Percentiles rank a stretch among this genome's conserved stretches.
Evolutionary conservation across 352 stramenopile species (phyloP).

Genomic region (Pythium aquatile): DNA sequence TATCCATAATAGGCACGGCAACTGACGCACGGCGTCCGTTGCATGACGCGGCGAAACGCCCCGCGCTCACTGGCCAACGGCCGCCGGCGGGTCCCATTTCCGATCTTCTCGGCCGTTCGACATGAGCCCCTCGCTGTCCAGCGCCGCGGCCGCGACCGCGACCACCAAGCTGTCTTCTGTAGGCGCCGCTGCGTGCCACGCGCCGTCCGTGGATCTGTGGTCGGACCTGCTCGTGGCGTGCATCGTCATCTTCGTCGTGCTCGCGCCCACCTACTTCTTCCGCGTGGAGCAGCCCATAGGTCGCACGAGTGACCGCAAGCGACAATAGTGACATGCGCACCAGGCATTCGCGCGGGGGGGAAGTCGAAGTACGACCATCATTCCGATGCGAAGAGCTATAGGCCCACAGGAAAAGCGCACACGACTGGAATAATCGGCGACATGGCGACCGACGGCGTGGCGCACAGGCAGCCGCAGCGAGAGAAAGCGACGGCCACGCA

Average conservation of each 20-base stretch:
- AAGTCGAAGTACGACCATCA: conserved; percentile 6
- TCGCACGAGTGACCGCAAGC: conserved; percentile 19
- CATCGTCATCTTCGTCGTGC: conserved; percentile 61
- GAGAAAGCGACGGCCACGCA: conserved; percentile 38
- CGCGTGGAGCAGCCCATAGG: conserved; percentile 16
- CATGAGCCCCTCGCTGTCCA: conserved; percentile 1
- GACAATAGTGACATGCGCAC: conserved; percentile 9
- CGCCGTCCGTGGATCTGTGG: conserved; percentile 38
- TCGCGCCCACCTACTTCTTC: conserved; percentile 65
- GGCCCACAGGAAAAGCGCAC: conserved; percentile 8
- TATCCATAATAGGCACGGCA: background rate
- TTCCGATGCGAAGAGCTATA: conserved; percentile 8
- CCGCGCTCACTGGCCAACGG: background rate
- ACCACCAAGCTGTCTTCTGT: conserved; percentile 6
- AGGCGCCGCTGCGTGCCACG: background rate
- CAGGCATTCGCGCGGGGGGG: background rate
- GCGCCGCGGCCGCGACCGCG: background rate
- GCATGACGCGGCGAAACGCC: conserved; percentile 13
- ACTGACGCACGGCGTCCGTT: conserved; percentile 3
- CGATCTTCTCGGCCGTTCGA: background rate
- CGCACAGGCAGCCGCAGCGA: conserved; percentile 12
- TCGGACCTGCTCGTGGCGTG: conserved; percentile 56
- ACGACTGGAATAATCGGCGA: conserved; percentile 2
- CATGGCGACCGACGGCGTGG: conserved; percentile 16
- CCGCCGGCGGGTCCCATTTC: conserved; percentile 15